Evolutionary conservation across 2,329 filamentous ascomycete species (phyloP), one percentile per base, ranked within the genome.

Genomic region (Colletotrichum sp.): DNA sequence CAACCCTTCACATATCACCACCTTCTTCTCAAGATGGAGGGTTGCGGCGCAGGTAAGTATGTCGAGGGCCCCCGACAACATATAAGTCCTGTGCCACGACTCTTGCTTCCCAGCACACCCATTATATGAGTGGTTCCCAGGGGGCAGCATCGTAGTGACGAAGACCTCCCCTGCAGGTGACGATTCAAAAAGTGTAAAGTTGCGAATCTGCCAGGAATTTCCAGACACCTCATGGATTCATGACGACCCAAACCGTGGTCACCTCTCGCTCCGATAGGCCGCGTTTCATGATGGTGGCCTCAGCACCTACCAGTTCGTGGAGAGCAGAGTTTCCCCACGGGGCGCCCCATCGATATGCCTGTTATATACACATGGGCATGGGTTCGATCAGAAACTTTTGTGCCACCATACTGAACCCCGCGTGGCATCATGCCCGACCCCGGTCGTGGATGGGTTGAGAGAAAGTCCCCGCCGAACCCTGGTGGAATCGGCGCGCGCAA

Each of bases 141-240:
- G 32, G 16, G 29, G 36, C 30, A 27, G 27, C n/a, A 8, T 32
- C 15, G 39, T n/a, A 39, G 27, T 65, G 62, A 73, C 39, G 25
- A 36, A 29, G 29, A 52, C 59, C n/a, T 57, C n/a, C 22, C 34
- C 52, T 22, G 32, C 8, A 69, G 44, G 44, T 64, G 73, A 64
- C 69, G 63, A 73, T 57, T 29, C n/a, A 39, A 49, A 69, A 64
- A 68, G 73, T 22, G 44, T 49, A 73, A 52, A 49, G 52, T 73
- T 59, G 63, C 57, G 63, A 72, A 32, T 19, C 27, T 44, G 13
- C 57, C 11, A 29, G 55, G 39, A 52, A 75, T 8, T 29, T n/a
- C 11, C 62, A 30, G 19, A 29, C 16, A 27, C 19, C 34, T 62
- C 13, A 39, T 25, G 57, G 52, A 8, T n/a, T n/a, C 1, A 52